Conservation (phyloP, 257 asterid genomes). For the Plantago major region DNA sequence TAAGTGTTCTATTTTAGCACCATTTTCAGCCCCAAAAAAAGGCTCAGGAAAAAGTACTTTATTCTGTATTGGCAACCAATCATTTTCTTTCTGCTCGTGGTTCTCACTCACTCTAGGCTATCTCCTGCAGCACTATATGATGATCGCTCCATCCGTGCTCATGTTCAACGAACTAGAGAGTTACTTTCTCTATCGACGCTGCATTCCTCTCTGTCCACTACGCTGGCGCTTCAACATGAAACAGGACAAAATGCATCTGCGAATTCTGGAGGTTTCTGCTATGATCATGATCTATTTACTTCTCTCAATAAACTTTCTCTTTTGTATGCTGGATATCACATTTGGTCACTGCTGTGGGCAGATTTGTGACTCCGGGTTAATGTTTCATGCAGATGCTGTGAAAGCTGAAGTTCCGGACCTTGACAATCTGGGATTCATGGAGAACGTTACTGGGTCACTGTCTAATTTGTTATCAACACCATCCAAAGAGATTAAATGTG, state of each 20-base stretch:
- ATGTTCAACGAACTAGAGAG: slow-evolving; percentile 84
- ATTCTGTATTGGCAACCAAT: no score
- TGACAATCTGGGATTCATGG: slow-evolving; percentile 72
- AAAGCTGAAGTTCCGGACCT: slow-evolving; percentile 78
- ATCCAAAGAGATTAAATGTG: slow-evolving; percentile 72
- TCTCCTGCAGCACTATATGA: slow-evolving; percentile 77
- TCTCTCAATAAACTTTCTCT: not conserved
- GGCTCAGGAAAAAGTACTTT: no score
- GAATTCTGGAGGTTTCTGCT: slow-evolving; percentile 52
- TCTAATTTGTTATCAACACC: slow-evolving; percentile 57
- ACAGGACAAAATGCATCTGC: slow-evolving; percentile 36
- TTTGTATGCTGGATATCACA: not conserved
- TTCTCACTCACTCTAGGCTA: slow-evolving; percentile 27
- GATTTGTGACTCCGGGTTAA: slow-evolving; percentile 18
- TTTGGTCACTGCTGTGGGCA: slow-evolving; percentile 9
- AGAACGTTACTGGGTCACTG: slow-evolving; percentile 61
- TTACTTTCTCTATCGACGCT: slow-evolving; percentile 72
- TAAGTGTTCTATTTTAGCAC: no score
- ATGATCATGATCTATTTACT: not conserved
- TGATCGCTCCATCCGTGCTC: slow-evolving; percentile 95
- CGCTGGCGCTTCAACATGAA: slow-evolving; percentile 81
- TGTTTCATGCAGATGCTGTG: slow-evolving; percentile 48
- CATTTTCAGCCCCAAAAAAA: no score
- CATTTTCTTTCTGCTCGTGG: slow-evolving; percentile 1
- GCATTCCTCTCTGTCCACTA: slow-evolving; percentile 83